These are phyloP conservation scores for Datisca glomerata DNA, from an alignment of 306 rosid genomes.

Conservation along the genomic window DNA sequence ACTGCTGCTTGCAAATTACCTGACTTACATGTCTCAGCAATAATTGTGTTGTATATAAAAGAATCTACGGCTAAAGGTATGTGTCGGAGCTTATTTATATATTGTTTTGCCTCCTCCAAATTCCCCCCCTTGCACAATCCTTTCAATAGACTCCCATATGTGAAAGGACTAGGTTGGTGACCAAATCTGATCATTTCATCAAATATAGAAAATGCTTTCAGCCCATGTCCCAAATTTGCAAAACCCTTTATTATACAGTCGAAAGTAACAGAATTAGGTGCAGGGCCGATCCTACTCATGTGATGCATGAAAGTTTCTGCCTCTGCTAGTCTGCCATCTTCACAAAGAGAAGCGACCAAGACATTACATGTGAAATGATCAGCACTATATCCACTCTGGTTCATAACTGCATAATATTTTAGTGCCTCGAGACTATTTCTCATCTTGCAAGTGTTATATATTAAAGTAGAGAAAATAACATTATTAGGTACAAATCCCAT, in stretches of 20 bases:
- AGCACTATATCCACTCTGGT: constrained; percentile 24
- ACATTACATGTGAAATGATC: constrained; percentile 48
- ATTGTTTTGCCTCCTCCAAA: constrained; percentile 34
- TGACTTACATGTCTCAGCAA: constrained; percentile 33
- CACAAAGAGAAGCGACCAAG: constrained; percentile 44
- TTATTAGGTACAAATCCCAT: constrained; percentile 38
- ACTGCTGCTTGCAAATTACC: constrained; percentile 48
- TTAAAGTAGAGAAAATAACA: constrained; percentile 50
- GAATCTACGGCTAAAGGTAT: constrained; percentile 44
- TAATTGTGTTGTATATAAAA: constrained; percentile 45
- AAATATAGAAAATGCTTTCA: constrained; percentile 39
- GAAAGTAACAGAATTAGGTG: constrained; percentile 36
- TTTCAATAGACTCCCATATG: constrained; percentile 52
- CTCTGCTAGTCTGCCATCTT: constrained; percentile 33
- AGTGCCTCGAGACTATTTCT: constrained; percentile 44
- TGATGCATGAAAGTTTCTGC: constrained; percentile 61
- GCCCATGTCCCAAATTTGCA: constrained; percentile 43
- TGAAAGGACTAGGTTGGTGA: constrained; percentile 46
- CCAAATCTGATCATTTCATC: constrained; percentile 58
- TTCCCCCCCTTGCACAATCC: constrained; percentile 52
- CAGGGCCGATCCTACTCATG: constrained; percentile 49
- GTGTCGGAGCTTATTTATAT: constrained; percentile 30
- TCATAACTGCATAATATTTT: constrained; percentile 49
- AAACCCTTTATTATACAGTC: constrained; percentile 51
- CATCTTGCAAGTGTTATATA: constrained; percentile 54